Evolutionary conservation across 1,139 yeast genomes (phyloP).

Genomic region (Pneumocystis jirovecii): DNA sequence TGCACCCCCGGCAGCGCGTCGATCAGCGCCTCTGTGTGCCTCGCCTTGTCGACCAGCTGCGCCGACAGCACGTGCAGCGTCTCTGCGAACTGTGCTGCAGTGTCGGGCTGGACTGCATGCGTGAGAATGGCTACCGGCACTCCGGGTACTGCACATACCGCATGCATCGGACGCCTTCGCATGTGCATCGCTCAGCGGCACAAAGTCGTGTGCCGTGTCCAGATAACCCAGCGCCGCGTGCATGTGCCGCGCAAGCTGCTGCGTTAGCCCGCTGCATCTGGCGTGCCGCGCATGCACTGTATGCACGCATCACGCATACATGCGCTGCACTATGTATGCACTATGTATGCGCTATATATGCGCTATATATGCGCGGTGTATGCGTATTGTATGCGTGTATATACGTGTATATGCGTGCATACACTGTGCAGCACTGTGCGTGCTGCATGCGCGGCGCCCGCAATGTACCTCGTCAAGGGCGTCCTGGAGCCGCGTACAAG

Average conservation of each 20-base stretch:
- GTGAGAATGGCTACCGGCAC: too few relatives aligned
- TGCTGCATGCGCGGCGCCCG: too few relatives aligned
- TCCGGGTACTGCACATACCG: too few relatives aligned
- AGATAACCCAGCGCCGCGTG: conserved; percentile 81
- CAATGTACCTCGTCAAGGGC: conserved; percentile 56
- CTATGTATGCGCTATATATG: too few relatives aligned
- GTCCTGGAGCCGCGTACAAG: conserved; percentile 64
- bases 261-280: too few relatives aligned
- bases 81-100: neutral
- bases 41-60: conserved; percentile 68
- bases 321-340: too few relatives aligned
- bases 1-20: conserved; percentile 91
- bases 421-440: too few relatives aligned
- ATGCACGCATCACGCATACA: too few relatives aligned
- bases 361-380: too few relatives aligned
- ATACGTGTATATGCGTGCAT: too few relatives aligned
- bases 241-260: conserved; percentile 64
- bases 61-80: conserved; percentile 44
- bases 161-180: conserved; percentile 39
- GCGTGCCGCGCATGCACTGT: too few relatives aligned
- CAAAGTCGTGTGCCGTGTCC: conserved; percentile 53
- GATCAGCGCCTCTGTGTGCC: conserved; percentile 74
- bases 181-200: conserved; percentile 33
- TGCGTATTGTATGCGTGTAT: too few relatives aligned
- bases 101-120: neutral